Percentiles rank a stretch among this genome's conserved stretches.
Evolutionary conservation across 2,329 filamentous ascomycete genomes (phyloP).

Genomic region (Scleromitrula shiraiana): DNA sequence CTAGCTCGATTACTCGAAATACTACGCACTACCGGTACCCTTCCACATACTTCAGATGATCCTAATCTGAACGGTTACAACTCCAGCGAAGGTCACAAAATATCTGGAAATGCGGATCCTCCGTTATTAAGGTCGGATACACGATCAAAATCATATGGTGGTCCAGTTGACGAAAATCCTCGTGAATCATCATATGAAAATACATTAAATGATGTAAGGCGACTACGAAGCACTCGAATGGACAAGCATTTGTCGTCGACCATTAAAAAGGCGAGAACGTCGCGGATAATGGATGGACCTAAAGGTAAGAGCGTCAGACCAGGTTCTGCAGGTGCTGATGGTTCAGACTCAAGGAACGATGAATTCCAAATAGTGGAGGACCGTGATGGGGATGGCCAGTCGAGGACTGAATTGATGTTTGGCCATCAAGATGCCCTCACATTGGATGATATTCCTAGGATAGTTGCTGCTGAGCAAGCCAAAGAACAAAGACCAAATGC

Average conservation of each 20-base stretch:
- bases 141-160: constrained; percentile 67
- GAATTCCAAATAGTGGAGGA: constrained; percentile 78
- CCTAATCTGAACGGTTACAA: constrained; percentile 60
- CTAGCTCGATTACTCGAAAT: constrained; percentile 84
- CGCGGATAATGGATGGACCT: constrained; percentile 84
- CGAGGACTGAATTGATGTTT: constrained; percentile 73
- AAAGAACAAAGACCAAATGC: constrained; percentile 80
- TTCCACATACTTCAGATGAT: constrained; percentile 70
- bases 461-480: constrained; percentile 91
- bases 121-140: constrained; percentile 55
- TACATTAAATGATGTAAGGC: constrained; percentile 88
- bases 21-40: constrained; percentile 70
- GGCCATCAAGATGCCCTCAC: constrained; percentile 87
- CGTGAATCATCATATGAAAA: constrained; percentile 80
- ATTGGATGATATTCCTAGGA: constrained; percentile 89
- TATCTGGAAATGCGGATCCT: constrained; percentile 41
- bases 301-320: constrained; percentile 60
- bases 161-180: constrained; percentile 49
- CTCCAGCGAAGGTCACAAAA: constrained; percentile 53
- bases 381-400: constrained; percentile 58
- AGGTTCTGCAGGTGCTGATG: constrained; percentile 60
- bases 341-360: constrained; percentile 42
- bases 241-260: constrained; percentile 93
- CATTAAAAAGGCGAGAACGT: constrained; percentile 81
- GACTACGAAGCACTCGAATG: constrained; percentile 84